Percentiles rank a stretch among this genome's conserved stretches.
Evolutionary conservation across 2,329 filamentous ascomycete genomes (phyloP).

Genomic region (Aaosphaeria pasadenensis): DNA sequence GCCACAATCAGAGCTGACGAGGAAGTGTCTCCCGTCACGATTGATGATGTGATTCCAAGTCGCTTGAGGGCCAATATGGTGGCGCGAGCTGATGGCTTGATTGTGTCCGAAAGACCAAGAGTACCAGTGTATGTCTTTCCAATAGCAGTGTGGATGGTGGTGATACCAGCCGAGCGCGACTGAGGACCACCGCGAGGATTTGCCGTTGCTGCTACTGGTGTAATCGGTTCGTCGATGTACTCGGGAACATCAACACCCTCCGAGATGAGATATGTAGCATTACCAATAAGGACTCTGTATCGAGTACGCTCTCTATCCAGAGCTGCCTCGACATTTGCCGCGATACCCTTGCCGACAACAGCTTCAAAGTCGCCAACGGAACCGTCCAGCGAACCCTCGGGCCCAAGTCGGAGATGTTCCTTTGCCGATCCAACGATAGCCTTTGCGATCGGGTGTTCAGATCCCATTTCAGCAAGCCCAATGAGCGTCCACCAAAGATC

Average conservation of each 20-base stretch:
- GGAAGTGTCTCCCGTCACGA: conserved; percentile 90
- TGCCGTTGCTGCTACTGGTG: conserved; percentile 22
- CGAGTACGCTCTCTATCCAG: conserved; percentile 64
- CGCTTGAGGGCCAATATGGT: conserved; percentile 76
- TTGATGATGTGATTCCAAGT: conserved; percentile 83
- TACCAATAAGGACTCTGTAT: conserved; percentile 81
- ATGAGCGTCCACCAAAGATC: conserved; percentile 94
- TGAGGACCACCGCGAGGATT: conserved; percentile 36
- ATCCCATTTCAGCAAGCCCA: conserved; percentile 91
- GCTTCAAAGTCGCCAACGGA: conserved; percentile 82
- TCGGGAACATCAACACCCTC: conserved; percentile 65
- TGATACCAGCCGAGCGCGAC: conserved; percentile 62
- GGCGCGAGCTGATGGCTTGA: conserved; percentile 83
- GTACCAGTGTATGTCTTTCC: conserved; percentile 77
- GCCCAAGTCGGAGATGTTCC: conserved; percentile 67
- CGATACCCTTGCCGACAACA: conserved; percentile 79
- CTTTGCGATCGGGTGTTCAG: conserved; percentile 92
- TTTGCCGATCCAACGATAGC: conserved; percentile 78
- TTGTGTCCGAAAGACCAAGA: conserved; percentile 80
- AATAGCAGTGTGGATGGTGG: conserved; percentile 88
- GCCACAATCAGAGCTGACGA: conserved; percentile 84
- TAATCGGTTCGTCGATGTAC: conserved; percentile 51
- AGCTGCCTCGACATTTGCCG: conserved; percentile 75
- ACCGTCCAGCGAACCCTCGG: conserved; percentile 75
- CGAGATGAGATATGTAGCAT: conserved; percentile 70